Base-by-base conservation (phyloP, 352 stramenopile genomes). In the Pythium rishiriense region DNA sequence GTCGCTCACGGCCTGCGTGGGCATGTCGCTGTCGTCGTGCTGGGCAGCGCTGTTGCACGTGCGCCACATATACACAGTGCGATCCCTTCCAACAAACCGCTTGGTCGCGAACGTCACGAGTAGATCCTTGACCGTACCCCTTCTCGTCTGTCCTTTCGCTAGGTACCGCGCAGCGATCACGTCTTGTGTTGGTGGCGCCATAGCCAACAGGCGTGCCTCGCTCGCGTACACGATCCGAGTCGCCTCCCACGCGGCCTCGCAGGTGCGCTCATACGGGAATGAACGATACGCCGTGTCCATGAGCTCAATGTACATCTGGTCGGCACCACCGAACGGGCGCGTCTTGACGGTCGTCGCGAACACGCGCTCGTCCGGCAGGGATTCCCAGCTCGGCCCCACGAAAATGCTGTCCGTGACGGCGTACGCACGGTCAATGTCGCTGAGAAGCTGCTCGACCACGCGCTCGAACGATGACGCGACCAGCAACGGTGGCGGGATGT, bases 11-110 rank as follows among this genome's bases (percentile, higher is more conserved):
- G 81, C 75, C 6, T 58, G 48, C 1, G 67, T 69, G 19, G 61
- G 65, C 35, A 74, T 70, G n/a, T 80, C 67, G 17, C 60, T 46
- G 41, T 75, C 72, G 29, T 71, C 64, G 14, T 70, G 63, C 31
- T 37, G 31, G 0, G 72, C 80, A 10, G 81, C 55, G 4, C 63
- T 79, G 33, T 57, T 50, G 42, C 29, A 43, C 28, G 48, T 61
- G 9, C 77, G 72, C 79, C 79, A 88, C 2, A 87, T 75, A 22
- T 84, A 62, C 26, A 76, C 70, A 42, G 80, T 64, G 35, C 74
- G 72, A 28, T 85, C 67, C 1, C n/a, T 25, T 53, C 82, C 75
- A 0, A 71, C 60, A 50, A 76, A 88, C 21, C 69, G 57, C 9
- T 75, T 73, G 69, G 81, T 81, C 12, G 75, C 79, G 54, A 84